Conservation (phyloP, 768 basidiomycete species). For the Mycena kentingensis region DNA sequence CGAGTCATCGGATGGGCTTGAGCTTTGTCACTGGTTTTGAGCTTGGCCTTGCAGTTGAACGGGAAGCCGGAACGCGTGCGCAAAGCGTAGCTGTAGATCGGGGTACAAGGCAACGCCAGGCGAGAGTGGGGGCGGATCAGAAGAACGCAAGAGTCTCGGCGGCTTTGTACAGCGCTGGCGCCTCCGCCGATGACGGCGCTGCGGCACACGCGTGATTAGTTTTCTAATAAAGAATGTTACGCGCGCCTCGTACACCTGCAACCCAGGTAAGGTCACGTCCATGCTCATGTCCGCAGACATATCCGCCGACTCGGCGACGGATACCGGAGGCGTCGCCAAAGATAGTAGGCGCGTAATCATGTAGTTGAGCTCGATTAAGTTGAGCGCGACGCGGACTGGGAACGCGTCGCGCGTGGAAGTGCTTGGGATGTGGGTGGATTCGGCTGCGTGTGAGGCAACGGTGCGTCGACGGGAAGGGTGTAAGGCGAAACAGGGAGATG, state of each 20-base stretch:
- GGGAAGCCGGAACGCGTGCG: neutral
- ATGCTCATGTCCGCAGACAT: neutral
- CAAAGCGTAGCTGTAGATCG: neutral
- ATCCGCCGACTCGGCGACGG: neutral
- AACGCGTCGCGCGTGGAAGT: neutral
- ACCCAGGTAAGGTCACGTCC: neutral
- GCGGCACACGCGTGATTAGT: constrained; percentile 1
- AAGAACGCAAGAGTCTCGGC: constrained; percentile 2
- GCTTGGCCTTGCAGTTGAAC: too few relatives aligned
- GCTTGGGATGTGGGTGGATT: constrained; percentile 3
- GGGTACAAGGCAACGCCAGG: neutral
- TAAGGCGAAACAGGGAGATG: constrained; percentile 10
- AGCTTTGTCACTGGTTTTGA: too few relatives aligned
- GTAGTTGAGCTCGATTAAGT: neutral
- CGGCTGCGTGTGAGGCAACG: constrained; percentile 2
- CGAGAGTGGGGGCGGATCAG: neutral
- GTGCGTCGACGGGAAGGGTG: neutral
- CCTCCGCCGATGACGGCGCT: too few relatives aligned
- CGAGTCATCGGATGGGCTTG: neutral
- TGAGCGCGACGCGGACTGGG: neutral
- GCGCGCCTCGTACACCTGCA: neutral
- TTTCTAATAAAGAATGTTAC: constrained; percentile 1
- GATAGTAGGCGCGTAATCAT: neutral
- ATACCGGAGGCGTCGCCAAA: neutral
- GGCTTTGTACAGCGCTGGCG: neutral